These are phyloP conservation scores for Rosa persica DNA, from an alignment of 306 rosid species.

Conservation along the genomic window DNA sequence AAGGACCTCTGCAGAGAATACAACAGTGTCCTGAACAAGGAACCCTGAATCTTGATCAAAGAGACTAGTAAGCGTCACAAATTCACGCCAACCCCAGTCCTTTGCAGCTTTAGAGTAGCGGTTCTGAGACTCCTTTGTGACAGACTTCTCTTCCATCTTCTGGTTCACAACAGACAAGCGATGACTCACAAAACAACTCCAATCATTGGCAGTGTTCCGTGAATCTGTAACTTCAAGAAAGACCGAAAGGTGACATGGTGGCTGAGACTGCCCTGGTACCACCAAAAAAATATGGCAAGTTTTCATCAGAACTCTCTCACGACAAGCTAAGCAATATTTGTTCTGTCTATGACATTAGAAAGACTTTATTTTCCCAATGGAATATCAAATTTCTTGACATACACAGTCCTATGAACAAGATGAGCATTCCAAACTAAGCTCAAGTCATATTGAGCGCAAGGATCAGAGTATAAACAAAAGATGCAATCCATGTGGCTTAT, in stretches of 20 bases:
- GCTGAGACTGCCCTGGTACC: constrained; percentile 99
- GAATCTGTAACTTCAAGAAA: constrained; percentile 99
- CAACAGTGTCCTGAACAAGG: constrained; percentile 92
- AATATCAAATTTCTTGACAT: constrained; percentile 1
- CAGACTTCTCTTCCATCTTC: constrained; percentile 90
- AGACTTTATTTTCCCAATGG: not conserved
- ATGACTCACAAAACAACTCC: constrained; percentile 99
- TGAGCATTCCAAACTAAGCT: constrained; percentile 15
- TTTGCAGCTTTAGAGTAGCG: constrained; percentile 99
- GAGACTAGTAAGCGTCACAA: constrained; percentile 97
- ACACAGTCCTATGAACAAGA: constrained; percentile 10
- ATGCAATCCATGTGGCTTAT: constrained; percentile 26
- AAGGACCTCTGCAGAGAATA: constrained; percentile 97
- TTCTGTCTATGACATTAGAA: not conserved
- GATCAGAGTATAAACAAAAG: constrained; percentile 24
- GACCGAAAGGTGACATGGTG: constrained; percentile 99
- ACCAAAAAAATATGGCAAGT: constrained; percentile 39
- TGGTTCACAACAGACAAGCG: constrained; percentile 96
- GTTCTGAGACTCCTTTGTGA: constrained; percentile 96
- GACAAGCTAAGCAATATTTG: constrained; percentile 24
- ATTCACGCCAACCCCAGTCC: constrained; percentile 99
- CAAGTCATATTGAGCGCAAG: constrained; percentile 29
- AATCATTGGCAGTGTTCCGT: constrained; percentile 89
- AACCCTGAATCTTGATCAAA: constrained; percentile 99
- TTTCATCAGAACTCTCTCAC: constrained; percentile 45